A percentile compares a stretch with the other conserved stretches of the same genome.
Evolutionary conservation across 1,284 basidiomycete species (phyloP).

Genomic region (Ceratobasidium sp.): DNA sequence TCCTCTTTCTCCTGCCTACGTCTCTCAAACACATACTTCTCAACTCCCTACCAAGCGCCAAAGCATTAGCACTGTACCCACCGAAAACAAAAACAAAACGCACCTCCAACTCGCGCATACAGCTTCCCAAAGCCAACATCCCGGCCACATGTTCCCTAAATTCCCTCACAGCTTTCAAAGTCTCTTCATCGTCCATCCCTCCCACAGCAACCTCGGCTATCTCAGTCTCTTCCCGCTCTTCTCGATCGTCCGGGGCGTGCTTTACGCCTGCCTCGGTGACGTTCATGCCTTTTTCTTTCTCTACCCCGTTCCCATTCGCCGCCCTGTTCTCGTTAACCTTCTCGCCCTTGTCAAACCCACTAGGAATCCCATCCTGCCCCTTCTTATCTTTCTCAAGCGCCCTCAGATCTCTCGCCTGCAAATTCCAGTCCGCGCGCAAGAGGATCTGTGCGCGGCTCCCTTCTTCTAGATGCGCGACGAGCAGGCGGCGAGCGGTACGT

Average conservation of each 20-base stretch:
- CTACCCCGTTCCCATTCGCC: neutral
- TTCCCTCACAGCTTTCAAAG: constrained; percentile 40
- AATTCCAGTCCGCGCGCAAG: constrained; percentile 50
- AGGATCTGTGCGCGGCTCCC: constrained; percentile 47
- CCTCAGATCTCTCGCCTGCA: constrained; percentile 49
- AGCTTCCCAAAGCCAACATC: constrained; percentile 42
- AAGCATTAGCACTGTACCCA: neutral
- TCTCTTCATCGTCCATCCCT: constrained; percentile 45
- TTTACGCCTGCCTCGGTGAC: constrained; percentile 19
- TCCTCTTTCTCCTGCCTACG: constrained; percentile 38
- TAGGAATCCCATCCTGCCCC: neutral
- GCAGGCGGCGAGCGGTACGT: constrained; percentile 44
- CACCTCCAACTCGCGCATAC: constrained; percentile 42
- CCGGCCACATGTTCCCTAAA: constrained; percentile 42
- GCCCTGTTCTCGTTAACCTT: neutral
- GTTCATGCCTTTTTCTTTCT: neutral
- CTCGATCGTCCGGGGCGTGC: constrained; percentile 25
- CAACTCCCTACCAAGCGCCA: neutral
- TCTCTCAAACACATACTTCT: constrained; percentile 42
- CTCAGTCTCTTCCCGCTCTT: constrained; percentile 43
- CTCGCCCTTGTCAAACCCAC: constrained; percentile 13
- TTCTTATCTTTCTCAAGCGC: constrained; percentile 38
- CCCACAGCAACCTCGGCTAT: constrained; percentile 31
- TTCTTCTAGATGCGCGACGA: constrained; percentile 44
- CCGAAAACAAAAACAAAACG: neutral